Percentiles rank a stretch among this genome's conserved stretches.
phyloP scores from a whole-genome alignment of 1,284 basidiomycete genomes.

The Sphaerobolus stellatus region DNA sequence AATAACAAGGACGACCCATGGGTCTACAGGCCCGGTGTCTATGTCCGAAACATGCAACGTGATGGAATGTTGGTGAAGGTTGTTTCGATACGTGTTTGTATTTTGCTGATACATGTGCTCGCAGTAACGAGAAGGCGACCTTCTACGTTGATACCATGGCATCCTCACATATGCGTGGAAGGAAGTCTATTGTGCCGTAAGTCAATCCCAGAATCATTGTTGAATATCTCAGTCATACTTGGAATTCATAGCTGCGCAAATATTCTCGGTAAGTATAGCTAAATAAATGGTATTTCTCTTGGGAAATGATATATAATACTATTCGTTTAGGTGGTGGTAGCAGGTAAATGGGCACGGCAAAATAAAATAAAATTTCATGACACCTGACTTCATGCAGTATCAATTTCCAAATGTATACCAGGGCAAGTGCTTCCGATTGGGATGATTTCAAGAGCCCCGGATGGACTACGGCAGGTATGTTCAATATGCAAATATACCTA shows the following conservation, averaged over 20 bases:
- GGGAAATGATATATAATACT: conserved; percentile 13
- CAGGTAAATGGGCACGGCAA: conserved; percentile 37
- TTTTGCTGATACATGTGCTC: conserved; percentile 5
- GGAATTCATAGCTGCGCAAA: conserved; percentile 53
- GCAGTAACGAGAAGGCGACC: conserved; percentile 69
- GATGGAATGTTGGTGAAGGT: conserved; percentile 54
- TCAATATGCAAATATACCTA: conserved; percentile 4
- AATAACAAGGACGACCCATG: conserved; percentile 74
- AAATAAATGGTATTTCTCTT: conserved; percentile 11
- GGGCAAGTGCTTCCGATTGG: conserved; percentile 66
- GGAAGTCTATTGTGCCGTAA: conserved; percentile 66
- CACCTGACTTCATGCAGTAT: conserved; percentile 42
- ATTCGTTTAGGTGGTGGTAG: conserved; percentile 46
- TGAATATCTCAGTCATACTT: not conserved
- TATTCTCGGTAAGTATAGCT: conserved; percentile 50
- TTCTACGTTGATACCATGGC: conserved; percentile 64
- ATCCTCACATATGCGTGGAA: conserved; percentile 58
- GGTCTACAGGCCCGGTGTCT: conserved; percentile 72
- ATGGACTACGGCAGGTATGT: conserved; percentile 59
- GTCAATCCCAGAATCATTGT: conserved; percentile 22
- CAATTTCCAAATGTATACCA: conserved; percentile 76
- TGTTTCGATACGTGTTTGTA: not conserved
- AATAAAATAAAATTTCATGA: conserved; percentile 6
- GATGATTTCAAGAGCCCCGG: conserved; percentile 73
- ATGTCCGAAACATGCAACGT: conserved; percentile 65